Percentiles rank a stretch among this genome's conserved stretches.
Evolutionary conservation across 352 stramenopile species (phyloP).

Genomic region (Phytophthora sojae): DNA sequence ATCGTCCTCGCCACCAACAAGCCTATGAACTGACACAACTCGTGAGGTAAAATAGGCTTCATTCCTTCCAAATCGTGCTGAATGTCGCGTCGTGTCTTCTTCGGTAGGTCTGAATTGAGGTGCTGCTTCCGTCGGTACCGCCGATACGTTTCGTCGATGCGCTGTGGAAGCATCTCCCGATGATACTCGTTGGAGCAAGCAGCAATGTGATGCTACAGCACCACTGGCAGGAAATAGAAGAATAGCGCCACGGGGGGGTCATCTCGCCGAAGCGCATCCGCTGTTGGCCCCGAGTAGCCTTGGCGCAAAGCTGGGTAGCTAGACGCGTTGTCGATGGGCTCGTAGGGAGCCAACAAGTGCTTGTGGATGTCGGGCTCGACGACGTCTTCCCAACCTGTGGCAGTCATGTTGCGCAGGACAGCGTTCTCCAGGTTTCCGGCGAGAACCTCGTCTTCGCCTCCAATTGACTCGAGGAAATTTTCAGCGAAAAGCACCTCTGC

Average conservation of each 20-base stretch:
- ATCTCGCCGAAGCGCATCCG: neutral
- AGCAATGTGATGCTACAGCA: neutral
- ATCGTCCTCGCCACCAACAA: too few species aligned
- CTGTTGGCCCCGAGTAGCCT: constrained; percentile 1
- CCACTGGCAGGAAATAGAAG: neutral
- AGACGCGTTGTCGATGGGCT: neutral
- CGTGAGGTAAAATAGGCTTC: too few species aligned
- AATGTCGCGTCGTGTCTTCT: too few species aligned
- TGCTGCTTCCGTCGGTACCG: neutral
- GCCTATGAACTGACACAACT: too few species aligned
- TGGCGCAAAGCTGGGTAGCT: constrained; percentile 6
- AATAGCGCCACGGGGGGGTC: neutral
- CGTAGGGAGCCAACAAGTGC: neutral
- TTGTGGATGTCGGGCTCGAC: neutral
- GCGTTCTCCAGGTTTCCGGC: neutral
- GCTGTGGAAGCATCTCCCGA: neutral
- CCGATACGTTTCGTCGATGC: neutral
- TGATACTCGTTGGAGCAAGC: neutral
- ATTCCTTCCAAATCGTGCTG: too few species aligned
- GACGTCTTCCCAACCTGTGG: neutral
- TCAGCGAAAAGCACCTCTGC: too few species aligned
- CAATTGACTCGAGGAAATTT: too few species aligned
- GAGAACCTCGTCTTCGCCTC: neutral
- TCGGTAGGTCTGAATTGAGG: neutral
- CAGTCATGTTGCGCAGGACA: neutral